A percentile compares a stretch with the other conserved stretches of the same genome.
Evolutionary conservation across 2,329 filamentous ascomycete species (phyloP).

Genomic region (Fusarium scirpi): DNA sequence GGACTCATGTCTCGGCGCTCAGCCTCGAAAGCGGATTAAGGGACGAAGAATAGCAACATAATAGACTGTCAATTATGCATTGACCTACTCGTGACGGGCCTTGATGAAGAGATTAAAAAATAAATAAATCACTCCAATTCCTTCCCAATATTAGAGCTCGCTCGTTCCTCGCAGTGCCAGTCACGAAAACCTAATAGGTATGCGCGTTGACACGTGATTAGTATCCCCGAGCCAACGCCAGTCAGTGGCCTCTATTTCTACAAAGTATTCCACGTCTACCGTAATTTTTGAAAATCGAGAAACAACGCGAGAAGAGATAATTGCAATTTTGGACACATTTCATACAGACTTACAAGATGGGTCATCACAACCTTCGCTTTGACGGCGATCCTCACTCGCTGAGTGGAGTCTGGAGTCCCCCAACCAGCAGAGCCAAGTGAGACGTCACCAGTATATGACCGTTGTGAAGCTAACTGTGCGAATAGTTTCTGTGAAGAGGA

Average conservation of each 20-base stretch:
- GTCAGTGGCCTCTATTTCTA: conserved; percentile 4
- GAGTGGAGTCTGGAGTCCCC: conserved; percentile 54
- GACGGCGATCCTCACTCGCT: conserved; percentile 51
- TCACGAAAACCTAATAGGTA: neutral
- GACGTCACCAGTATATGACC: conserved; percentile 8
- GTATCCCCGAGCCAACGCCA: conserved; percentile 25
- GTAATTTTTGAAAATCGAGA: neutral
- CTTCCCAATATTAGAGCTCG: neutral
- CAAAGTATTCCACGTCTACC: neutral
- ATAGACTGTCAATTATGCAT: conserved; percentile 6
- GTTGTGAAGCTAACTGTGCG: conserved; percentile 25
- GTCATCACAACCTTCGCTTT: conserved; percentile 54
- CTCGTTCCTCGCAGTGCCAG: neutral
- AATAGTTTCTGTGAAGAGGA: conserved; percentile 61
- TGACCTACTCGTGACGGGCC: neutral
- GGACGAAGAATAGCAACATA: conserved; percentile 7
- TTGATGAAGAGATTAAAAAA: neutral
- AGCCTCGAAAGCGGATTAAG: conserved; percentile 9
- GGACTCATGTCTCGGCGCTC: conserved; percentile 5
- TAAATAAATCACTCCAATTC: neutral
- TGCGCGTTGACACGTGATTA: conserved; percentile 31
- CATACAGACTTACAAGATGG: conserved; percentile 16
- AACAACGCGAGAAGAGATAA: neutral
- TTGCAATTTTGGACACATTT: neutral
- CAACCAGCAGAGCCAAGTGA: conserved; percentile 56